Evolutionary conservation across 345 rosid genomes (phyloP).

Genomic region (Rhodamnia rubescens): DNA sequence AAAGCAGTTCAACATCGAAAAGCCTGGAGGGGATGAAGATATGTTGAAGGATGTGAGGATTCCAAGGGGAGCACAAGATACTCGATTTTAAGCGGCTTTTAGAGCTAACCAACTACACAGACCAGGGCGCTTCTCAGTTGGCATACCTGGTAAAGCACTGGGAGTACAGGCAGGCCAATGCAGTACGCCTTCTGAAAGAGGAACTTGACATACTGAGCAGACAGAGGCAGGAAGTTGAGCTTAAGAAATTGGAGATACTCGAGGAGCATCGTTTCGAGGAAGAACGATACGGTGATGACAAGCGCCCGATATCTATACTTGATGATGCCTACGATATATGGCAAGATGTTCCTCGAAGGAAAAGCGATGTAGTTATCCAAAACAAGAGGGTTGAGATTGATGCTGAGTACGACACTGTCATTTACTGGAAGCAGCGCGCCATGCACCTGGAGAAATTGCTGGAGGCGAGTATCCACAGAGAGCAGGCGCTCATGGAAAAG

Average conservation of each 20-base stretch:
- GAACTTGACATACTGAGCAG: slow-evolving; percentile 67
- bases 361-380: slow-evolving; percentile 33
- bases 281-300: slow-evolving; percentile 34
- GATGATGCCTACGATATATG: slow-evolving; percentile 39
- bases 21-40: slow-evolving; percentile 67
- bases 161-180: slow-evolving; percentile 78
- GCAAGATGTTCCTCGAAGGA: slow-evolving; percentile 43
- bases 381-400: slow-evolving; percentile 49
- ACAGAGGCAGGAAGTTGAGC: slow-evolving; percentile 79
- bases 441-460: slow-evolving; percentile 50
- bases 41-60: slow-evolving; percentile 79
- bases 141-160: slow-evolving; percentile 80
- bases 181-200: slow-evolving; percentile 63
- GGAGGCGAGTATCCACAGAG: slow-evolving; percentile 69
- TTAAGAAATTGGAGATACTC: slow-evolving; percentile 69
- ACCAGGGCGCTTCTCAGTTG: slow-evolving; percentile 70
- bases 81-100: slow-evolving; percentile 61
- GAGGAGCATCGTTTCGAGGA: slow-evolving; percentile 83
- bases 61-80: slow-evolving; percentile 27
- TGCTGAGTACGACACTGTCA: slow-evolving; percentile 59
- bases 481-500: slow-evolving; percentile 54
- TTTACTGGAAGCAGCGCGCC: slow-evolving; percentile 75
- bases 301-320: slow-evolving; percentile 52
- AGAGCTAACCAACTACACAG: slow-evolving; percentile 47
- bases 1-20: slow-evolving; percentile 82